phyloP scores from a whole-genome alignment of 2,329 filamentous ascomycete species.

The Botrytis cinerea region DNA sequence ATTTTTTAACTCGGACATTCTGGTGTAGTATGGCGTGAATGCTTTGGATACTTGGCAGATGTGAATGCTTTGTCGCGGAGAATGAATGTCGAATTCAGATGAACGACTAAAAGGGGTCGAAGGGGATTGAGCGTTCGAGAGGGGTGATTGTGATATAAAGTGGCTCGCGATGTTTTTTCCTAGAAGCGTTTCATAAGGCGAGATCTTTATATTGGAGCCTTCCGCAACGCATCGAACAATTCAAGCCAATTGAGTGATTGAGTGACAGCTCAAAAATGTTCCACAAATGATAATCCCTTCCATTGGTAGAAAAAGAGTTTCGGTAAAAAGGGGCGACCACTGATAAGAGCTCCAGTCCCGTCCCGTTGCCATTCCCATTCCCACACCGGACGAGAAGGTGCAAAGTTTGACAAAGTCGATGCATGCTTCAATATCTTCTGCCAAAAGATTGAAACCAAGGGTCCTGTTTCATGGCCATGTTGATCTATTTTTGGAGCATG shows the following conservation, averaged over 20 bases:
- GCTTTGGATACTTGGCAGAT: not conserved
- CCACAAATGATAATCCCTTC: not conserved
- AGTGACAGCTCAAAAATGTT: not conserved
- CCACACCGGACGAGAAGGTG: not conserved
- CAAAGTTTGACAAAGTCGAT: not conserved
- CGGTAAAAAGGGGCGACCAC: not conserved
- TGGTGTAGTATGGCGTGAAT: not conserved
- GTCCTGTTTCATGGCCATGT: not conserved
- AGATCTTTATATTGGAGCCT: not conserved
- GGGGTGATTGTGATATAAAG: not conserved
- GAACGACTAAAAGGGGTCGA: not conserved
- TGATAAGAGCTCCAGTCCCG: not conserved
- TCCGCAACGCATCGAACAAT: not conserved
- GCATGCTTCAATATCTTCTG: not conserved
- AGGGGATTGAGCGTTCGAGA: not conserved
- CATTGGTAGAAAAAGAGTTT: not conserved
- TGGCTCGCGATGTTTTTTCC: not conserved
- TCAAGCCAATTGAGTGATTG: not conserved
- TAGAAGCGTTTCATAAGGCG: constrained; percentile 8
- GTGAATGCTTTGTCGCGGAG: not conserved
- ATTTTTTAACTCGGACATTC: constrained; percentile 16
- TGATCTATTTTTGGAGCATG: not conserved
- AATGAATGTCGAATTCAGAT: not conserved
- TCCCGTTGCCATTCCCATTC: not conserved
- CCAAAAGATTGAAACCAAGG: not conserved